These are phyloP conservation scores for Tricholoma terreum DNA, from an alignment of 768 basidiomycete genomes.

Conservation along the genomic window DNA sequence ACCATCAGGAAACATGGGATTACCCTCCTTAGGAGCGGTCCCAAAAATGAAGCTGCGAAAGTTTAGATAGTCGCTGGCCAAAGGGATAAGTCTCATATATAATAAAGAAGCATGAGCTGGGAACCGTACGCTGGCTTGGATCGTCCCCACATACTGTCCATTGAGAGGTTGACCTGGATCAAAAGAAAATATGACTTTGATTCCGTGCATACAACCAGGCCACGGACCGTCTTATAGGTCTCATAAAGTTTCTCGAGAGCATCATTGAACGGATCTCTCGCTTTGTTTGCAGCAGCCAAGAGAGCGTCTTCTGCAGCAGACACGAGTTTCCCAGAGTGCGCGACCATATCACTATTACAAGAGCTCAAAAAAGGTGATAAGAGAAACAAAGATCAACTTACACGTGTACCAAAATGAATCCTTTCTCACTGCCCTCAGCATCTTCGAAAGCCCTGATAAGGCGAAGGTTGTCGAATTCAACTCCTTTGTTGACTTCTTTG, in stretches of 20 bases:
- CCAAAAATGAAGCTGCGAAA: conserved; percentile 35
- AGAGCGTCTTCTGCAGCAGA: conserved; percentile 21
- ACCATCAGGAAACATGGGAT: conserved; percentile 30
- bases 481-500: conserved; percentile 18
- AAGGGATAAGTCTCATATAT: conserved; percentile 4
- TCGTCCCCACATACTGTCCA: conserved; percentile 4
- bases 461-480: conserved; percentile 29
- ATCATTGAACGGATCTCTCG: conserved; percentile 19
- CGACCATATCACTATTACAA: conserved; percentile 21
- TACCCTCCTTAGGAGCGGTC: conserved; percentile 19
- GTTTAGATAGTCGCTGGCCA: conserved; percentile 24
- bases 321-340: conserved; percentile 23
- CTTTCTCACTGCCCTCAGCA: conserved; percentile 21
- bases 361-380: background rate
- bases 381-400: background rate
- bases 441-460: conserved; percentile 33
- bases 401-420: conserved; percentile 25
- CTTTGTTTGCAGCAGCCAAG: conserved; percentile 15
- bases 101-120: conserved; percentile 4
- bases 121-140: conserved; percentile 1
- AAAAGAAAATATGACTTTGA: background rate
- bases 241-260: conserved; percentile 13
- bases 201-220: background rate
- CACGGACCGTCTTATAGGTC: background rate
- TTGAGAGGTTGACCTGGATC: background rate